Conservation (phyloP, 208 protist species). For the Crithidia expoeki region DNA sequence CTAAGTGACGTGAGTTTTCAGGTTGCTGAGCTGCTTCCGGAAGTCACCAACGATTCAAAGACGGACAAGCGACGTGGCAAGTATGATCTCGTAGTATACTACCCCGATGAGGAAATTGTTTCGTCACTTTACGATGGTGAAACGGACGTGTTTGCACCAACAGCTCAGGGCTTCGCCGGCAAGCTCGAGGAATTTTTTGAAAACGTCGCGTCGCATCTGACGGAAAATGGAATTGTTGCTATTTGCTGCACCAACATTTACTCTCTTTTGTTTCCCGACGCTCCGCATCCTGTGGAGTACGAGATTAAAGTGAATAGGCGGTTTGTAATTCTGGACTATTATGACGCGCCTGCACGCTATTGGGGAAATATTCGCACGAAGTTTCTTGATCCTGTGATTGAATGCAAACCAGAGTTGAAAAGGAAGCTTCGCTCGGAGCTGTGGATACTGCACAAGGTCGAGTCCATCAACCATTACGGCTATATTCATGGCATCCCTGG, state of each 20-base stretch:
- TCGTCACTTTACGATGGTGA: slow-evolving; percentile 41
- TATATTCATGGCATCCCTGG: slow-evolving; percentile 89
- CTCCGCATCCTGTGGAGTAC: slow-evolving; percentile 87
- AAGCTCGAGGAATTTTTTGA: slow-evolving; percentile 89
- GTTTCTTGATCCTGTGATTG: slow-evolving; percentile 30
- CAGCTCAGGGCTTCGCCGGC: slow-evolving; percentile 54
- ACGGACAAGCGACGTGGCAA: slow-evolving; percentile 27
- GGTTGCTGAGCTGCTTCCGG: slow-evolving; percentile 72
- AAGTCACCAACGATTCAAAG: not conserved
- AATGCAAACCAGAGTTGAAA: slow-evolving; percentile 29
- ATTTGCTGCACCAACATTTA: slow-evolving; percentile 86
- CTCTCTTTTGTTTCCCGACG: slow-evolving; percentile 63
- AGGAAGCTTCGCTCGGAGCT: slow-evolving; percentile 80
- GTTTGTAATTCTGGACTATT: slow-evolving; percentile 93
- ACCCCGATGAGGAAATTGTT: slow-evolving; percentile 75
- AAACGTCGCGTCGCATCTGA: slow-evolving; percentile 51
- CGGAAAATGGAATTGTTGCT: slow-evolving; percentile 74
- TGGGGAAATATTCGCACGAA: slow-evolving; percentile 35
- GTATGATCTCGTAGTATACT: slow-evolving; percentile 80
- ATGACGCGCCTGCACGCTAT: slow-evolving; percentile 70
- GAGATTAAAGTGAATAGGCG: slow-evolving; percentile 87
- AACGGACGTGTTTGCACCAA: slow-evolving; percentile 56
- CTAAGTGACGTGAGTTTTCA: slow-evolving; percentile 74
- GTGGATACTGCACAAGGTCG: slow-evolving; percentile 86
- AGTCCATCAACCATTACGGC: slow-evolving; percentile 75